A percentile compares a stretch with the other conserved stretches of the same genome.
phyloP scores from a whole-genome alignment of 129 eudicot genomes.

The Scalesia atractyloides region DNA sequence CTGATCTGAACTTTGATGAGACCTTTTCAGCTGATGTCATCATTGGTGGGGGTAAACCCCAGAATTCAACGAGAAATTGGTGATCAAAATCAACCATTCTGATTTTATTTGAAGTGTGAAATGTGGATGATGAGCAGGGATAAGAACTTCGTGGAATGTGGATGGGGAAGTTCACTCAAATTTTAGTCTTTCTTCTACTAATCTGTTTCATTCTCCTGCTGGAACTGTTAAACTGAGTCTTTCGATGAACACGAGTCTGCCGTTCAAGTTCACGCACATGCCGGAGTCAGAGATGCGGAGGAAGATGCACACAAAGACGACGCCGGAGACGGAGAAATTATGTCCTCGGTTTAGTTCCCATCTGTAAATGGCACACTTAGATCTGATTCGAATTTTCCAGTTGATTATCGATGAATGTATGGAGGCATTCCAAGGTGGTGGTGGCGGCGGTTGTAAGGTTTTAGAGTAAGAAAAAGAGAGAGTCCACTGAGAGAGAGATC shows the following conservation, averaged over 20 bases:
- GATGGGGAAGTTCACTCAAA: constrained; percentile 62
- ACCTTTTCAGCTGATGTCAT: constrained; percentile 55
- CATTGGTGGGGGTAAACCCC: constrained; percentile 86
- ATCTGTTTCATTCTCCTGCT: constrained; percentile 87
- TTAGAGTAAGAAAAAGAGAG: no score
- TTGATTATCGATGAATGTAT: no score
- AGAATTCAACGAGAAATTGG: constrained; percentile 61
- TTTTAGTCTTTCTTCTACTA: constrained; percentile 76
- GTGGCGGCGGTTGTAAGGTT: no score
- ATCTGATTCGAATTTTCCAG: no score
- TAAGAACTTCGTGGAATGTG: constrained; percentile 54
- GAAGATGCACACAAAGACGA: no score
- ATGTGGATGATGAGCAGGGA: constrained; percentile 91
- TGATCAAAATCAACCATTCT: constrained; percentile 51
- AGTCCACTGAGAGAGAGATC: no score
- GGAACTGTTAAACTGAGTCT: constrained; percentile 69
- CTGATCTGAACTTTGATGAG: constrained; percentile 55
- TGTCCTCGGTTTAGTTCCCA: no score
- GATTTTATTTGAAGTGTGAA: constrained; percentile 83
- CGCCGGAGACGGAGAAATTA: no score
- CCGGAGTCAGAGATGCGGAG: no score
- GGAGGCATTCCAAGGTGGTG: no score
- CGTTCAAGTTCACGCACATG: constrained; percentile 15
- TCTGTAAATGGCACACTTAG: no score
- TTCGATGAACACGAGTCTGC: constrained; percentile 34